Evolutionary conservation across 257 asterid species (phyloP), one percentile per base, ranked within the genome.

Genomic region (Solanum dulcamara): DNA sequence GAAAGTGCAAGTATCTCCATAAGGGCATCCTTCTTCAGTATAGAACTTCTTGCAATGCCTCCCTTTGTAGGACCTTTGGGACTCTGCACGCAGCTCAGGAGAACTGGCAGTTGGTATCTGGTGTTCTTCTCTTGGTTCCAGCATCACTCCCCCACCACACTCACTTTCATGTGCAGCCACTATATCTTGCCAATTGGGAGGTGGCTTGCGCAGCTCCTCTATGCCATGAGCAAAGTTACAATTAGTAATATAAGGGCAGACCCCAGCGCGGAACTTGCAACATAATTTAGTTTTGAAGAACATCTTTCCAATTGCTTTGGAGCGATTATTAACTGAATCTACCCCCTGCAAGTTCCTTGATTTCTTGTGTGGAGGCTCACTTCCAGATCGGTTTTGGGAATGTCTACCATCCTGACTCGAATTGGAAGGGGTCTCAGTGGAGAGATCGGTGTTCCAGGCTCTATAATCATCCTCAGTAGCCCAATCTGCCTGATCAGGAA

Each of bases 391-490:
- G 53, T 33, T 48, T 66, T 57, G 83, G 81, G 79, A 57, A 24
- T 84, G 32, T 11, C 62, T 74, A 9, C 83, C 87, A 75, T 75
- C 87, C 22, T 77, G 59, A 64, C 35, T 83, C 12, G 70, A 86
- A 83, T 83, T 68, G n/a, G 81, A 60, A 40, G 79, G 68, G 40
- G 84, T 86, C 42, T 86, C 88, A 7, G 77, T 22, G 6, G 84
- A 59, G 38, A 50, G 40, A 3, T 66, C 85, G 0, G 50, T 17
- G 22, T 70, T 84, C 89, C 85, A 87, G 77, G 72, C 85, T 57
- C 89, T 87, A 59, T 87, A 87, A 37, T 87, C 89, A 84, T 87
- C 89, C 77, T 87, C 87, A 51, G 87, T 87, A 35, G 89, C 89
- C 89, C 89, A 87, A 40, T 80, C 72, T 7, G 53, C 87, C 70